These are phyloP conservation scores for Osmanthus fragrans DNA, from an alignment of 257 asterid genomes.

Conservation along the genomic window DNA sequence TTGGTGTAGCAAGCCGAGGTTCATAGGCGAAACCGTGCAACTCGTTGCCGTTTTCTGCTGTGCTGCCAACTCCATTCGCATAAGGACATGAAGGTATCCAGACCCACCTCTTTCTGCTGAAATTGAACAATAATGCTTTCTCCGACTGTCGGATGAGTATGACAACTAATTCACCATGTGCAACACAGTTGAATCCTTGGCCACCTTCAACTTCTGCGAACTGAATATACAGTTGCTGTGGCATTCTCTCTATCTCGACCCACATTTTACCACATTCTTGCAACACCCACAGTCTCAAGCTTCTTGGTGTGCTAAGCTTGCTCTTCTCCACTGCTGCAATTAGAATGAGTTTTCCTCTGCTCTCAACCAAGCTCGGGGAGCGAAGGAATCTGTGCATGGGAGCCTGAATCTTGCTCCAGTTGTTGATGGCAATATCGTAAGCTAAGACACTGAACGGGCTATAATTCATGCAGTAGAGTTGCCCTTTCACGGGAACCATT, in stretches of 20 bases:
- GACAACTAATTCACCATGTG: constrained; percentile 63
- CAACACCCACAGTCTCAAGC: constrained; percentile 72
- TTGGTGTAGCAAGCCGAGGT: constrained; percentile 70
- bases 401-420: constrained; percentile 85
- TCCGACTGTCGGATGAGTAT: constrained; percentile 49
- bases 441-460: constrained; percentile 80
- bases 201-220: constrained; percentile 73
- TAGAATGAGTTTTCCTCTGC: constrained; percentile 54
- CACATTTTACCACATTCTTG: constrained; percentile 67
- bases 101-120: constrained; percentile 56
- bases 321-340: constrained; percentile 95
- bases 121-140: constrained; percentile 63
- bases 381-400: constrained; percentile 92
- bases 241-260: constrained; percentile 96
- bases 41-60: constrained; percentile 36
- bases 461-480: constrained; percentile 93
- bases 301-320: constrained; percentile 84
- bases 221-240: constrained; percentile 74
- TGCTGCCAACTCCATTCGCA: constrained; percentile 6
- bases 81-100: constrained; percentile 87
- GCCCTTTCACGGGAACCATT: constrained; percentile 62
- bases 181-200: constrained; percentile 68
- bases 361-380: constrained; percentile 72
- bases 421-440: constrained; percentile 47
- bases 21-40: constrained; percentile 83